These are phyloP conservation scores for Penicillium sp. DNA, from an alignment of 2,329 filamentous ascomycete species.

Conservation along the genomic window DNA sequence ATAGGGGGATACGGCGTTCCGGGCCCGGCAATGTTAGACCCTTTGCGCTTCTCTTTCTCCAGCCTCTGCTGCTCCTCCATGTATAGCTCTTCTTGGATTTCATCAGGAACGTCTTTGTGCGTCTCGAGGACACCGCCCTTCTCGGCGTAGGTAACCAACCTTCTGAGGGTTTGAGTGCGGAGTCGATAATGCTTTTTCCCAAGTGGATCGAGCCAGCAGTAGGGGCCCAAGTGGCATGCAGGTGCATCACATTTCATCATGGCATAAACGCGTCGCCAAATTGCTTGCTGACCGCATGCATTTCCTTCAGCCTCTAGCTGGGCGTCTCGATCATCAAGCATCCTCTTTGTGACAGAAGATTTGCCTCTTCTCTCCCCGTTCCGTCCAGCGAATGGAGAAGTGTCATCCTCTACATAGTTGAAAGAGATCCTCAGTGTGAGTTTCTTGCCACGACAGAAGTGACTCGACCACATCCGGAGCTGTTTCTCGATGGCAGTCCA, in stretches of 20 bases:
- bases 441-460: constrained; percentile 2
- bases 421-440: constrained; percentile 12
- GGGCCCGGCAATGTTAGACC: neutral
- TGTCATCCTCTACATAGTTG: constrained; percentile 10
- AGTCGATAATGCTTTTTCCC: constrained; percentile 19
- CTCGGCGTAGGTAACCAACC: constrained; percentile 16
- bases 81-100: constrained; percentile 17
- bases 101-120: constrained; percentile 16
- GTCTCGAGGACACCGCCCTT: constrained; percentile 17
- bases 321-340: constrained; percentile 13
- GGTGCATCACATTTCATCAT: constrained; percentile 9
- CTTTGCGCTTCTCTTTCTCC: constrained; percentile 15
- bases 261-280: constrained; percentile 10
- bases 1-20: constrained; percentile 11
- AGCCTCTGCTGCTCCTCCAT: constrained; percentile 15
- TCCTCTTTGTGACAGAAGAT: constrained; percentile 14
- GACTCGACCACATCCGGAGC: constrained; percentile 8
- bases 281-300: constrained; percentile 3
- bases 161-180: constrained; percentile 3
- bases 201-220: constrained; percentile 16
- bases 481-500: constrained; percentile 13
- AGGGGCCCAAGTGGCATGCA: constrained; percentile 11
- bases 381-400: neutral
- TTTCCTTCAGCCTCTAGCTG: constrained; percentile 16
- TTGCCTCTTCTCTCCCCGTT: constrained; percentile 12